Base-by-base conservation (phyloP, 768 basidiomycete species). In the Pleurotus pulmonarius region DNA sequence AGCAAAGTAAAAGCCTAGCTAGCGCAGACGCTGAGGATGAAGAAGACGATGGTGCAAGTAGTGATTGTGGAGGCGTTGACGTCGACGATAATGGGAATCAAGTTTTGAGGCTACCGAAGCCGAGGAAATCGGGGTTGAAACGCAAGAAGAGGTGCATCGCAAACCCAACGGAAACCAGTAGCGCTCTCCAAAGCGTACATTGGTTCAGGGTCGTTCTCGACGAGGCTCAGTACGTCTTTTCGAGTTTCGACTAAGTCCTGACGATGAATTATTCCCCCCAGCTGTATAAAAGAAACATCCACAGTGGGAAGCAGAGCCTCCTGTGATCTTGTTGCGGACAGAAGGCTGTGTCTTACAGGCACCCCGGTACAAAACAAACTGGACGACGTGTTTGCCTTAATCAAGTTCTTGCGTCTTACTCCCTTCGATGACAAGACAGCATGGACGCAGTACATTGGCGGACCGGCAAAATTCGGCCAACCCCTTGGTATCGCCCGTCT, bases 351-450 rank as follows among this genome's bases (percentile, higher is more conserved):
- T 69, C 77, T 99, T 40, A 95, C 95, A n/a, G 97, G 97, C 56
- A 99, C 97, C 6, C 97, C 97, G 1, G 94, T 99, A 38, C 97
- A 99, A 75, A 99, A 99, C 79, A 97, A 96, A 71, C 83, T 98
- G 52, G 97, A 98, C 73, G 97, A 99, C 67, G 89, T 99, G 49
- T 98, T 89, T 70, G 97, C 97, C 4, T 78, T 99, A 57, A 86
- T 99, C 79, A 97, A 97, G 72, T 98, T 99, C 73, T 73, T 99
- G 55, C 88, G 94, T 18, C 70, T 98, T 63, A 81, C 86, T 20
- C 97, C 97, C 1, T 88, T 98, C 62, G 91, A 97, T 65, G 94
- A 98, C 69, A 95, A 95, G 72, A 85, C 84, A 55, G 72, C 87
- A 11, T 99, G 97, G 94, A 94, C 88, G 20, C 90, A 95, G 65